phyloP scores from a whole-genome alignment of 2,329 filamentous ascomycete genomes.

The Colletotrichum eremochloae region DNA sequence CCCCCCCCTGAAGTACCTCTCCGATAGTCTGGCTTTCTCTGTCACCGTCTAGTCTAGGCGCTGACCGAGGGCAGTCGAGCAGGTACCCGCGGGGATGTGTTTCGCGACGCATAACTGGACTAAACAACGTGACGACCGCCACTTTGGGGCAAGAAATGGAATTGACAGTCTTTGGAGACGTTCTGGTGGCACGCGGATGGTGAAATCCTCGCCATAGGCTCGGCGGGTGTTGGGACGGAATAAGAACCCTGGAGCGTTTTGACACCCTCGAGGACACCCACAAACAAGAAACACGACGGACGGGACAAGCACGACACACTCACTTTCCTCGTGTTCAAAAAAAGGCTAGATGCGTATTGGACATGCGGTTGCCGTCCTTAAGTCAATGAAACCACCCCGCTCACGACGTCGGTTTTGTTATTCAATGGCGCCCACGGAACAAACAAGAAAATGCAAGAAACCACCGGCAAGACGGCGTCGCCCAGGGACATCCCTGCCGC shows the following conservation, averaged over 20 bases:
- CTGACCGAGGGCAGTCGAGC: neutral
- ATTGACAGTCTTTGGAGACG: too few species aligned
- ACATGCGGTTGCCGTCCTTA: neutral
- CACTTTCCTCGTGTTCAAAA: neutral
- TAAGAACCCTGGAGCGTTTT: slow-evolving; percentile 16
- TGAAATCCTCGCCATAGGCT: slow-evolving; percentile 4
- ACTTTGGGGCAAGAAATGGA: neutral
- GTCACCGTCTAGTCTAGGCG: neutral
- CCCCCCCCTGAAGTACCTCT: too few species aligned
- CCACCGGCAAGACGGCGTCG: neutral
- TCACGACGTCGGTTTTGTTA: neutral
- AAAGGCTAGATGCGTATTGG: neutral
- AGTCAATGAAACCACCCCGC: neutral
- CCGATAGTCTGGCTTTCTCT: neutral
- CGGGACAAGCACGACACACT: too few species aligned
- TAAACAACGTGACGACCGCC: neutral
- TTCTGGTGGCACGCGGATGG: neutral
- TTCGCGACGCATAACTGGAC: neutral
- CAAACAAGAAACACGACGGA: neutral
- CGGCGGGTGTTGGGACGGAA: slow-evolving; percentile 11
- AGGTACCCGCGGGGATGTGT: neutral
- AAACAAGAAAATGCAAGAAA: neutral
- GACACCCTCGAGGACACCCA: neutral
- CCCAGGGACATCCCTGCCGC: neutral
- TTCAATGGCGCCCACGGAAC: neutral